Base-by-base conservation (phyloP, 441 rosid genomes). In the Macaranga tanarius region DNA sequence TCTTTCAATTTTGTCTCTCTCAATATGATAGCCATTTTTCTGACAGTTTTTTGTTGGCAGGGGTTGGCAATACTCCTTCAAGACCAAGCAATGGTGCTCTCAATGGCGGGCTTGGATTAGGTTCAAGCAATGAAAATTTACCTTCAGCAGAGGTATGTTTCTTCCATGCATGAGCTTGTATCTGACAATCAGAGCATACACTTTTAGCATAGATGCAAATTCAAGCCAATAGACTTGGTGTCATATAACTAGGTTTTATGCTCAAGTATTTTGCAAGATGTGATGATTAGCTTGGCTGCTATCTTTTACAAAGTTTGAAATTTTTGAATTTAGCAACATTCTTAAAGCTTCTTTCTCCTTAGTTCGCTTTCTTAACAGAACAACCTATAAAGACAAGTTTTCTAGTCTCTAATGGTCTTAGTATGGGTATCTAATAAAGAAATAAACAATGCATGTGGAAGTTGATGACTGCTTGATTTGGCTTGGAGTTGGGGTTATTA, bases 61-160 rank as follows among this genome's bases (percentile, higher is more conserved):
- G 96, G 83, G 77, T 76, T 79, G 77, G 66, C 82, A 81, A 79
- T 70, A 78, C 81, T 81, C 80, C 85, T 70, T 75, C 89, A 55
- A 89, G 89, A 79, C 86, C 90, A 67, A 77, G 78, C 73, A 79
- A 73, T 60, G 82, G 80, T 77, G 62, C 83, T 65, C 62, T 73
- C 72, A 92, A 84, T 73, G 75, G 75, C 70, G 91, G 77, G 73
- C 69, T 79, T 55, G 95, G 88, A 66, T 73, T 86, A 75, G 88
- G 85, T 83, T 83, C 86, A 5, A 83, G 81, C 70, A 84, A 86
- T 69, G 84, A 80, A 72, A 84, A 75, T 73, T 72, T 88, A 66
- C 86, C 86, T 69, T 74, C 80, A 54, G 72, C 84, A 63, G 91
- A 86, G 88, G 90, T 88, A 84, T 73, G 69, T 23, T 72, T 28